Percentiles rank a stretch among this genome's conserved stretches.
phyloP scores from a whole-genome alignment of 345 rosid species.

The Psidium friedrichsthalianum region DNA sequence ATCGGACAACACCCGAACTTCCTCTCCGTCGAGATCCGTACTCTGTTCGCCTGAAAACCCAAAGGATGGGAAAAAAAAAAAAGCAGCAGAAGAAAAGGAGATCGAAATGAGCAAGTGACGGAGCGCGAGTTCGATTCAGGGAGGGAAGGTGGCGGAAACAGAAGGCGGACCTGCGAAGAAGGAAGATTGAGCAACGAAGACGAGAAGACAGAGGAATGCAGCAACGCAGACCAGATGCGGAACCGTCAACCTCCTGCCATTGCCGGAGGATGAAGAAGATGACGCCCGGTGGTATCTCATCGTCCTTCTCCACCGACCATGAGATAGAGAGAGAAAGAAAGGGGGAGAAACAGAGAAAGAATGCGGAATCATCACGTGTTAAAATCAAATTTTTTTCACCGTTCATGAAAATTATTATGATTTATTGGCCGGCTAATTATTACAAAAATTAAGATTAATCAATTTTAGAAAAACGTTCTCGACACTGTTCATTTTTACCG shows the following conservation, averaged over 20 bases:
- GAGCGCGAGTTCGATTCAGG: not conserved
- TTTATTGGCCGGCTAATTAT: too few species aligned
- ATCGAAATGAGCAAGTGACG: not conserved
- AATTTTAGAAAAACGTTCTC: fast-evolving
- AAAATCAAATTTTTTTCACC: too few species aligned
- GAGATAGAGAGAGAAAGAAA: not conserved
- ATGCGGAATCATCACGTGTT: too few species aligned
- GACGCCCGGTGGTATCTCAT: constrained; percentile 29
- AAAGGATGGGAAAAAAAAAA: too few species aligned
- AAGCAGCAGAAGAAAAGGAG: not conserved
- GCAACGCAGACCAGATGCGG: constrained; percentile 48
- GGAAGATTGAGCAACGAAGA: constrained; percentile 58
- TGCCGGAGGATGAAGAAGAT: not conserved
- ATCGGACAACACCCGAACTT: constrained; percentile 36
- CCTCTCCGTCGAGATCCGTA: constrained; percentile 23
- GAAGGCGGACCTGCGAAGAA: constrained; percentile 47
- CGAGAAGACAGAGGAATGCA: constrained; percentile 37
- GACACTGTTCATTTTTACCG: fast-evolving
- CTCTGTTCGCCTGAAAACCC: constrained; percentile 27
- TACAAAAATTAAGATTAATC: too few species aligned
- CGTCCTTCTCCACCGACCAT: not conserved
- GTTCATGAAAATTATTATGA: too few species aligned
- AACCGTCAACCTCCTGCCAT: constrained; percentile 29
- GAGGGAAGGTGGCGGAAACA: not conserved
- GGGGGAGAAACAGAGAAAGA: not conserved